phyloP scores from a whole-genome alignment of 2,329 filamentous ascomycete species.

The Hypoxylon sp. region DNA sequence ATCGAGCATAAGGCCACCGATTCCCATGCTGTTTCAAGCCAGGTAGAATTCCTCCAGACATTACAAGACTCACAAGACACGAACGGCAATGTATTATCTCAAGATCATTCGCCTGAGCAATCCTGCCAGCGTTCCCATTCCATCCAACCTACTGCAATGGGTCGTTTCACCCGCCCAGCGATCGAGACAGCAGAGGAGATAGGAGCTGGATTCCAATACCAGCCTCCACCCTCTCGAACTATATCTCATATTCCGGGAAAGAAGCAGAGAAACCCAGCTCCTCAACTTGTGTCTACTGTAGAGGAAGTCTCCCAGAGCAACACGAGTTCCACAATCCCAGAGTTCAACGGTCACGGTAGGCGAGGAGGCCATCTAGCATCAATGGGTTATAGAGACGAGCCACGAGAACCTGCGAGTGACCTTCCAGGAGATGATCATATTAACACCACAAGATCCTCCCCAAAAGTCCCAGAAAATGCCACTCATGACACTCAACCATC shows the following conservation, averaged over 20 bases:
- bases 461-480: not conserved
- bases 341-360: not conserved
- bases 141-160: constrained; percentile 1
- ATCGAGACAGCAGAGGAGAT: constrained; percentile 44
- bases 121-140: not conserved
- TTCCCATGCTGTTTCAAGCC: constrained; percentile 18
- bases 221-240: constrained; percentile 34
- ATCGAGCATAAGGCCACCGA: constrained; percentile 1
- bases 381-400: not conserved
- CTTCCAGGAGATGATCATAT: not conserved
- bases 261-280: not conserved
- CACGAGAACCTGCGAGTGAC: not conserved
- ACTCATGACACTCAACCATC: not conserved
- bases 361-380: not conserved
- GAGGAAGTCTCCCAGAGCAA: not conserved
- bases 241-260: constrained; percentile 6
- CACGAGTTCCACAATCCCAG: not conserved
- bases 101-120: constrained; percentile 2
- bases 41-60: constrained; percentile 31
- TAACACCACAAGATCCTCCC: not conserved
- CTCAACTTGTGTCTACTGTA: not conserved
- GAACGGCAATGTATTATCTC: not conserved
- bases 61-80: constrained; percentile 38
- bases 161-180: constrained; percentile 40
- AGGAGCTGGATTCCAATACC: constrained; percentile 45